Evolutionary conservation across 1,284 basidiomycete species (phyloP), one percentile per base, ranked within the genome.

Genomic region (Hortiboletus rubellus): DNA sequence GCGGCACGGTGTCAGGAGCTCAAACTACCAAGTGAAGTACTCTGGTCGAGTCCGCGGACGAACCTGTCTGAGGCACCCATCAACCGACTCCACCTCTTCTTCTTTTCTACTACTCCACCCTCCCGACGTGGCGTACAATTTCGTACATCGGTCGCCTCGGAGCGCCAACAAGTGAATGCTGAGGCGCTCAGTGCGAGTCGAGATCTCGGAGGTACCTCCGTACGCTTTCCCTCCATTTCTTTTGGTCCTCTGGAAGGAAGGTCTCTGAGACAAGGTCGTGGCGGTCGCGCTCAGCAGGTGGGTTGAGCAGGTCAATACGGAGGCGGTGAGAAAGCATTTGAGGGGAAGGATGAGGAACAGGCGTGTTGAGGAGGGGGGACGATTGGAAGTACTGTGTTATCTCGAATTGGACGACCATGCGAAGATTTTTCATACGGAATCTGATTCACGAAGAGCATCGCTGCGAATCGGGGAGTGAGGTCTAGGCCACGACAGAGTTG

Each of bases 181-280:
- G 22, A 22, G 22, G 55, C 87, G 27, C 27, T 27, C 65, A 87
- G 88, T 61, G 78, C 85, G 18, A 81, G 79, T 49, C 79, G 80
- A 9, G 86, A 88, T 59, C 74, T 22, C 83, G 11, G 86, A 88
- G 64, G 77, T 86, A 45, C 77, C 84, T 43, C 76, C 76, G 82
- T 8, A 77, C 82, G 30, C 75, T 88, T 11, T 73, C 77, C 9
- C 72, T 85, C 3, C 77, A 83, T 51, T 87, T 88, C 66, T 87
- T 86, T 66, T 87, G 86, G 69, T 84, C 7, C 61, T 87, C 17
- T 88, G 83, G 80, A 79, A 74, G 61, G 84, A 84, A 46, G 86
- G 87, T 49, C 59, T 87, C 5, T 63, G 50, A 3, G 74, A 64
- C 8, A 60, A 51, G 53, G 51, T 53, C 9, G 52, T 80, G 2